A percentile compares a stretch with the other conserved stretches of the same genome.
phyloP scores from a whole-genome alignment of 352 stramenopile genomes.

The Globisporangium lucens region DNA sequence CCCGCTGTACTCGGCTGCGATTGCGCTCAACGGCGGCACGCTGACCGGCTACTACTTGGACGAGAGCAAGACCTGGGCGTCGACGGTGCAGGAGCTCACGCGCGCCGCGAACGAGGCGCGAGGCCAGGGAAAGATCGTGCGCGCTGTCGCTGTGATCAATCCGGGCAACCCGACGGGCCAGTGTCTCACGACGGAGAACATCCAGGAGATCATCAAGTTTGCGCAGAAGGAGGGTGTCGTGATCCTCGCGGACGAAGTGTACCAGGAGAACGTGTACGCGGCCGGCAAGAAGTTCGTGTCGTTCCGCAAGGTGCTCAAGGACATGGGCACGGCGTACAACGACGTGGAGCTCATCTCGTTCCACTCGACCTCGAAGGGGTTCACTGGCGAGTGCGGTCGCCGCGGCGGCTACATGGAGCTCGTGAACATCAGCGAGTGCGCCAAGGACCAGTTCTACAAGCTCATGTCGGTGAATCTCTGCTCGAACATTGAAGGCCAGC shows the following conservation, averaged over 20 bases:
- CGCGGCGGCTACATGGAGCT: conserved; percentile 97
- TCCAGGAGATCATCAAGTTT: conserved; percentile 95
- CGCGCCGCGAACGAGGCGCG: conserved; percentile 87
- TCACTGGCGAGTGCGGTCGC: conserved; percentile 98
- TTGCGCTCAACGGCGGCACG: conserved; percentile 92
- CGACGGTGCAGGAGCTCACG: conserved; percentile 88
- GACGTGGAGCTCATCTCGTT: conserved; percentile 98
- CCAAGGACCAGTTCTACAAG: conserved; percentile 98
- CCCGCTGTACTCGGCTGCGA: conserved; percentile 98
- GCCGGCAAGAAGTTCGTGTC: conserved; percentile 91
- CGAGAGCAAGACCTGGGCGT: conserved; percentile 93
- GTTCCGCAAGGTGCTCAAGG: conserved; percentile 93
- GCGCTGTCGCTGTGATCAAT: conserved; percentile 98
- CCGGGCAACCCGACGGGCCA: conserved; percentile 98
- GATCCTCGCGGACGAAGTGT: conserved; percentile 98
- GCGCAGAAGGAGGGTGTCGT: conserved; percentile 94
- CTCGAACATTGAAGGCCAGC: conserved; percentile 96
- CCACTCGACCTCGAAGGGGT: conserved; percentile 98
- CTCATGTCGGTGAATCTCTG: conserved; percentile 97
- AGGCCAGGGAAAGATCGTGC: conserved; percentile 88
- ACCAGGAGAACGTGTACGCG: conserved; percentile 99
- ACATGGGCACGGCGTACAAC: conserved; percentile 80
- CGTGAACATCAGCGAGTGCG: conserved; percentile 90
- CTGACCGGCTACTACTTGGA: conserved; percentile 97
- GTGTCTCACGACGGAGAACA: conserved; percentile 83